Evolutionary conservation across 73 alveolate genomes (phyloP).

Genomic region (Paramecium biaurelia): DNA sequence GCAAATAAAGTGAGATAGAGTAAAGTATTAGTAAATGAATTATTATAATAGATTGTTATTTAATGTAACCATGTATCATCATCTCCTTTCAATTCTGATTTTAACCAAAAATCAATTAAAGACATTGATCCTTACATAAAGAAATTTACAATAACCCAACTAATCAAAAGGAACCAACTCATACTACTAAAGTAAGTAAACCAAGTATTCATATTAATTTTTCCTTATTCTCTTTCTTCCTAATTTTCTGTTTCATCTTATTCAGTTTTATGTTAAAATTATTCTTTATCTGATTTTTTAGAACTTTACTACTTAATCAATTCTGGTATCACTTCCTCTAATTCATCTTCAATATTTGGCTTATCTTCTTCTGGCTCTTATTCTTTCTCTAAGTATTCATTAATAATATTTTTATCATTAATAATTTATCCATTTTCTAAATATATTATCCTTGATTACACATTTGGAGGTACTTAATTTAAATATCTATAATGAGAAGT

Average conservation of each 20-base stretch:
- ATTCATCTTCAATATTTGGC: not conserved
- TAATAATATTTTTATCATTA: not conserved
- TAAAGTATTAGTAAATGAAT: not conserved
- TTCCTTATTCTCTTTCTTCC: not conserved
- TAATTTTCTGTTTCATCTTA: not conserved
- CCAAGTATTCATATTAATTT: not conserved
- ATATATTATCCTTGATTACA: not conserved
- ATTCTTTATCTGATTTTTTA: not conserved
- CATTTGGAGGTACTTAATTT: not conserved
- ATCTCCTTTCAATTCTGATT: not conserved
- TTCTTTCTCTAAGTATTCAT: not conserved
- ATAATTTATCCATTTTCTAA: not conserved
- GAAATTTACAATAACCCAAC: not conserved
- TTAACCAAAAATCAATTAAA: not conserved
- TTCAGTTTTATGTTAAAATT: not conserved
- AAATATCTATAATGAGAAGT: constrained; percentile 35
- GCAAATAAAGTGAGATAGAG: not conserved
- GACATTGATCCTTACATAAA: not conserved
- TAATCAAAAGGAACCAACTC: not conserved
- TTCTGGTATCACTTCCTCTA: not conserved
- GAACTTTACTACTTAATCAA: not conserved
- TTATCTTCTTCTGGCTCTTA: not conserved
- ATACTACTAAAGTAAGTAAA: not conserved
- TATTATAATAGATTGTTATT: not conserved
- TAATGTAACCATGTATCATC: not conserved